These are phyloP conservation scores for Bremia lactucae DNA, from an alignment of 352 stramenopile genomes.

Conservation along the genomic window DNA sequence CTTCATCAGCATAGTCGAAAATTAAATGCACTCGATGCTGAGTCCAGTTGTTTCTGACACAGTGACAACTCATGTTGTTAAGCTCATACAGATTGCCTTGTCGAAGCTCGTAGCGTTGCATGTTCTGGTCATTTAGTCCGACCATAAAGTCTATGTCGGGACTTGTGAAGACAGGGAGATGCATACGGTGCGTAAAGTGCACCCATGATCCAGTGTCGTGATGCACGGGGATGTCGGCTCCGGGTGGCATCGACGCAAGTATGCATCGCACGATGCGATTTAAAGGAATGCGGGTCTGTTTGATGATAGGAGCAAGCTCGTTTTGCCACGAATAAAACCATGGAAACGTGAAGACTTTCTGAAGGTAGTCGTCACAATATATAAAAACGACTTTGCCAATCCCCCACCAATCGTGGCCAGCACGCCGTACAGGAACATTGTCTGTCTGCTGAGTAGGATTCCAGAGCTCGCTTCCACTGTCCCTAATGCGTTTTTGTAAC, in stretches of 20 bases:
- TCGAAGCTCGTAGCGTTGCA: conserved; percentile 88
- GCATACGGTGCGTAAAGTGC: conserved; percentile 91
- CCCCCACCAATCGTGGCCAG: conserved; percentile 95
- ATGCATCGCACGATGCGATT: conserved; percentile 89
- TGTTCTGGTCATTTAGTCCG: conserved; percentile 67
- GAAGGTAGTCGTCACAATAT: conserved; percentile 98
- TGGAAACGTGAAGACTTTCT: conserved; percentile 91
- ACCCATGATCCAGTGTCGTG: conserved; percentile 98
- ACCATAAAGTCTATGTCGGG: conserved; percentile 69
- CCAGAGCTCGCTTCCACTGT: conserved; percentile 42
- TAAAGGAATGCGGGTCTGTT: conserved; percentile 79
- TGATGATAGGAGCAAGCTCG: conserved; percentile 82
- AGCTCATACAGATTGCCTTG: conserved; percentile 96
- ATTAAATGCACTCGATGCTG: conserved; percentile 94
- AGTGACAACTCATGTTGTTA: conserved; percentile 97
- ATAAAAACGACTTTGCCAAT: conserved; percentile 97
- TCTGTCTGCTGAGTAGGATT: conserved; percentile 53
- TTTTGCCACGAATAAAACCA: conserved; percentile 85
- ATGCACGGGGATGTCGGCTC: conserved; percentile 92
- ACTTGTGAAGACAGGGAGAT: conserved; percentile 92
- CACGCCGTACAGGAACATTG: conserved; percentile 89
- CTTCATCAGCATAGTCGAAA: conserved; percentile 94
- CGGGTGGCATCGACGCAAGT: conserved; percentile 91
- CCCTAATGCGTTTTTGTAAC: conserved; percentile 48
- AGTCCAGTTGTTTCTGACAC: conserved; percentile 88